Percentiles rank a stretch among this genome's conserved stretches.
Evolutionary conservation across 768 basidiomycete genomes (phyloP).

Genomic region (Kwoniella dejecticola): DNA sequence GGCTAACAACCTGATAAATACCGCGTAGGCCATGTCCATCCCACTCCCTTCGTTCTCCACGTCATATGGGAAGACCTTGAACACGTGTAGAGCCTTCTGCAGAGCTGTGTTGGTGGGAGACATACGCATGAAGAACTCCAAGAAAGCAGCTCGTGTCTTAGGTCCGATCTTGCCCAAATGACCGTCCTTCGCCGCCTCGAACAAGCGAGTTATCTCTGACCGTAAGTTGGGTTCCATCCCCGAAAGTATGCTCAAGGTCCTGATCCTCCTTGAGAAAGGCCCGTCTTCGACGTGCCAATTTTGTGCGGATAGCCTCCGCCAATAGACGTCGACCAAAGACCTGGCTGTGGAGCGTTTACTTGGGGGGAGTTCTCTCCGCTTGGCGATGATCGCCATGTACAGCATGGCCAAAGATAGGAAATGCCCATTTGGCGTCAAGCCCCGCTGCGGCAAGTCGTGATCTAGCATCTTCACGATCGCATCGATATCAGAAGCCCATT

Average conservation of each 20-base stretch:
- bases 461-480: conserved; percentile 18
- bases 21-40: conserved; percentile 4
- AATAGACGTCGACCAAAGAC: conserved; percentile 12
- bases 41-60: neutral
- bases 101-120: neutral
- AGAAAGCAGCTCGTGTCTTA: conserved; percentile 17
- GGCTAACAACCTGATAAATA: conserved; percentile 5
- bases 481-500: conserved; percentile 15
- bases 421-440: conserved; percentile 8
- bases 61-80: conserved; percentile 3
- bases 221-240: neutral
- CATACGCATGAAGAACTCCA: conserved; percentile 15
- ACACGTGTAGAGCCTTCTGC: conserved; percentile 7
- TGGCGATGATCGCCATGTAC: conserved; percentile 4
- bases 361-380: neutral
- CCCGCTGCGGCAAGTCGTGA: conserved; percentile 18
- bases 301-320: conserved; percentile 13
- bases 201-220: conserved; percentile 14
- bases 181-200: conserved; percentile 12
- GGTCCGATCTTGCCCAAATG: conserved; percentile 13
- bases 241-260: conserved; percentile 11
- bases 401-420: conserved; percentile 12
- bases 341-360: conserved; percentile 5
- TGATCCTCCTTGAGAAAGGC: conserved; percentile 8
- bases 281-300: conserved; percentile 11